Evolutionary conservation across 2,329 filamentous ascomycete species (phyloP).

Genomic region (Colletotrichum filicis): DNA sequence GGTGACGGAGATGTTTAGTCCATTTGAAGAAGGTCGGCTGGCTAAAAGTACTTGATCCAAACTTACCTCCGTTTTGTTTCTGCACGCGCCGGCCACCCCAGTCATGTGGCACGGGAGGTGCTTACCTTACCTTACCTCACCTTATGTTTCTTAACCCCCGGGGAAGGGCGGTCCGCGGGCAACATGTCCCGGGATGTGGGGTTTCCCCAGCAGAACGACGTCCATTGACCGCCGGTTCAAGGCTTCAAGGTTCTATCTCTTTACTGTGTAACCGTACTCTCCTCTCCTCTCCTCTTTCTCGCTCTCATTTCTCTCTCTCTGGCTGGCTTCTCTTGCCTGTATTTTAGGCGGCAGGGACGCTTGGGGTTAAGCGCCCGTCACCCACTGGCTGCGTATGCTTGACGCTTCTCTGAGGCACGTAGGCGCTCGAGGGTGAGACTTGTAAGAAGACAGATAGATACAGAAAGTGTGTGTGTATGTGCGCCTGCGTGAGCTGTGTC

Average conservation of each 20-base stretch:
- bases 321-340: not conserved
- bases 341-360: not conserved
- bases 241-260: not conserved
- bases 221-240: not conserved
- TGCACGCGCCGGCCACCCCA: too few relatives aligned
- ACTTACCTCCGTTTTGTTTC: not conserved
- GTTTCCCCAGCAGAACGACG: not conserved
- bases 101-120: too few relatives aligned
- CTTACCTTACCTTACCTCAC: too few relatives aligned
- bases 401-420: not conserved
- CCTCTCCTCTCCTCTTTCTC: not conserved
- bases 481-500: too few relatives aligned
- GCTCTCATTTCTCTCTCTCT: not conserved
- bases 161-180: not conserved
- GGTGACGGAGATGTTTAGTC: not conserved
- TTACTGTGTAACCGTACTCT: not conserved
- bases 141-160: not conserved
- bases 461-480: too few relatives aligned
- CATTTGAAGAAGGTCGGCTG: not conserved
- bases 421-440: not conserved
- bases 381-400: not conserved
- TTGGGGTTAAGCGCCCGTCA: not conserved
- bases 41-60: not conserved
- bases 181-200: not conserved
- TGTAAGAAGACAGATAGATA: too few relatives aligned